Base-by-base conservation (phyloP, 148 eudicot species). In the Beta vulgaris region DNA sequence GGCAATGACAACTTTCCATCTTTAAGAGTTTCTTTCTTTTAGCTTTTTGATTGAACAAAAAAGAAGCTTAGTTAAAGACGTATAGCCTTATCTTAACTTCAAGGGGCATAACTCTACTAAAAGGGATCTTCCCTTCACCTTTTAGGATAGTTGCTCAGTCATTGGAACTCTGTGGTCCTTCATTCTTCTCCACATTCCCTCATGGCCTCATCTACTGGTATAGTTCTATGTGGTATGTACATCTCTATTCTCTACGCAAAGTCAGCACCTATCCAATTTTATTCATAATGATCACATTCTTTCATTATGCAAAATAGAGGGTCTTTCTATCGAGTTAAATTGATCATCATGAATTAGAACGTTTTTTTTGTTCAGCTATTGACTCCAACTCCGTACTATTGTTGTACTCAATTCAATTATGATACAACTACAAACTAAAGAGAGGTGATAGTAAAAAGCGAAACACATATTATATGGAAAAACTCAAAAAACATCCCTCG, bases 41-140 rank as follows among this genome's bases (percentile, higher is more conserved):
- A 31, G 58, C 70, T 74, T 74, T 64, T 48, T 53, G 42, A 70
- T 51, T 46, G 40, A 68, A 18, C n/a, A 53, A 18, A 34, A 39
- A 74, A n/a, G 2, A 67, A 42, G 40, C 55, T 43, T 43, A 40
- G 32, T 14, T 2, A 29, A 59, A 48, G 23, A 70, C 11, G 28
- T 54, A 68, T 77, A 26, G 69, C 79, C 79, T 77, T 69, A 77
- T 77, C 74, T 77, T 70, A 55, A 46, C 10, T 40, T 69, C 36
- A 42, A 69, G 66, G 74, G 74, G 69, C 58, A 77, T 59, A 14
- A 29, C 61, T 49, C 58, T 64, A 65, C n/a, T 21, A 64, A 44
- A 70, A 63, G 31, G 72, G 72, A 77, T 77, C 69, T 48, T 70
- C 68, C 65, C 61, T 59, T 70, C 29, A 25, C 35, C 35, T 46